phyloP scores from a whole-genome alignment of 2,329 filamentous ascomycete genomes.

The Emergomyces africanus region DNA sequence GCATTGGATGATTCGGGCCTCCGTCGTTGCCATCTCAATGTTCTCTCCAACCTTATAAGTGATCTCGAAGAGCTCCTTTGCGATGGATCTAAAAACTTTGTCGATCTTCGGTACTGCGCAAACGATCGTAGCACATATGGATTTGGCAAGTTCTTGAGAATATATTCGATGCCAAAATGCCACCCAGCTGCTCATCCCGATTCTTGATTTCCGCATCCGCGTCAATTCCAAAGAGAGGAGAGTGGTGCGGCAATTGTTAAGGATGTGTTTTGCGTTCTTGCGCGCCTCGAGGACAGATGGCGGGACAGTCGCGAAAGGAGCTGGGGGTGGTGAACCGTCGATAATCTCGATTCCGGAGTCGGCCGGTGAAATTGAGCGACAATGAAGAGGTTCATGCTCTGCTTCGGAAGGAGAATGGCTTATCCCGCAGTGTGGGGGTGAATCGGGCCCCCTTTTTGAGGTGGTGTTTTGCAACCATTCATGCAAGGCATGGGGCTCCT shows the following conservation, averaged over 20 bases:
- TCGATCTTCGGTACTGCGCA: slow-evolving; percentile 14
- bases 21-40: slow-evolving; percentile 11
- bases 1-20: slow-evolving; percentile 13
- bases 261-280: slow-evolving; percentile 14
- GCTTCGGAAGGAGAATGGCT: not conserved
- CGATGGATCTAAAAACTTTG: slow-evolving; percentile 15
- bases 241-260: slow-evolving; percentile 16
- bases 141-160: slow-evolving; percentile 9
- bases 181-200: slow-evolving; percentile 17
- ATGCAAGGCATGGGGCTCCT: not conserved
- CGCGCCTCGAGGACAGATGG: slow-evolving; percentile 12
- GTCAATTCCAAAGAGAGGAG: slow-evolving; percentile 19
- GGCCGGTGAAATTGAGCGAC: not conserved
- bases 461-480: not conserved
- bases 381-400: not conserved
- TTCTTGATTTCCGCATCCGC: slow-evolving; percentile 19
- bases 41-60: slow-evolving; percentile 13
- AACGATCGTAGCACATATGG: slow-evolving; percentile 7
- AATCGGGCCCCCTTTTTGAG: not conserved
- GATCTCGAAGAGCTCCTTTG: slow-evolving; percentile 15
- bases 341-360: slow-evolving; percentile 1
- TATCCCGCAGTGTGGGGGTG: not conserved
- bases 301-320: not conserved
- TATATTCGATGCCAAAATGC: slow-evolving; percentile 20
- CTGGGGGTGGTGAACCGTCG: not conserved